Percentiles rank a stretch among this genome's conserved stretches.
Evolutionary conservation across 768 basidiomycete species (phyloP).

Genomic region (Pulveroboletus sp.): DNA sequence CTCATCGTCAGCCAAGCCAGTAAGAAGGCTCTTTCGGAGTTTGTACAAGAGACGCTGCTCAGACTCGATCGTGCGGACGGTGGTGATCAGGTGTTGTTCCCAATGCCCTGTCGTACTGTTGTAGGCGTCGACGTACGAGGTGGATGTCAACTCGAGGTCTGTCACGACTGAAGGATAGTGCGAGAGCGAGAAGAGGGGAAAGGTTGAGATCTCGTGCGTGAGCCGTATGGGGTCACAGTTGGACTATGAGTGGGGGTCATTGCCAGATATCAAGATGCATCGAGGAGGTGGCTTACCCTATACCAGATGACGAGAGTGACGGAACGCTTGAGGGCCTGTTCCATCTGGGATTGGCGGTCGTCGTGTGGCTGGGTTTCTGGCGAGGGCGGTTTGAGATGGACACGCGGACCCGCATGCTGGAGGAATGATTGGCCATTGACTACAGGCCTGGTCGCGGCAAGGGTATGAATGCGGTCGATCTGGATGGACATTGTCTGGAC

Average conservation of each 20-base stretch:
- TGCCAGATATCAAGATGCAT: not conserved
- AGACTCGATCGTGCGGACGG: conserved; percentile 53
- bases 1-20: conserved; percentile 52
- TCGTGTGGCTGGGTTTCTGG: conserved; percentile 11
- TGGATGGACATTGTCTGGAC: conserved; percentile 20
- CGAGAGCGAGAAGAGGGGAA: conserved; percentile 60
- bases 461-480: conserved; percentile 25
- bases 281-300: conserved; percentile 38
- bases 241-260: conserved; percentile 32
- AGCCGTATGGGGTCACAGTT: conserved; percentile 53
- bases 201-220: conserved; percentile 53
- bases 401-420: conserved; percentile 5
- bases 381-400: conserved; percentile 9
- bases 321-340: conserved; percentile 43
- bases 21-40: conserved; percentile 52
- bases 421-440: conserved; percentile 8
- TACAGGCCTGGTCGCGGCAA: conserved; percentile 14
- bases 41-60: conserved; percentile 63
- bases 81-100: conserved; percentile 61
- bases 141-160: conserved; percentile 48
- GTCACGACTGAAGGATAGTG: conserved; percentile 46
- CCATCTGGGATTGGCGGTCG: conserved; percentile 30
- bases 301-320: conserved; percentile 70
- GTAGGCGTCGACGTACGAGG: conserved; percentile 59
- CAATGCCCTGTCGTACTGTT: conserved; percentile 51